A percentile compares a stretch with the other conserved stretches of the same genome.
phyloP scores from a whole-genome alignment of 805 yeast genomes.

The Metschnikowia lachancei region DNA sequence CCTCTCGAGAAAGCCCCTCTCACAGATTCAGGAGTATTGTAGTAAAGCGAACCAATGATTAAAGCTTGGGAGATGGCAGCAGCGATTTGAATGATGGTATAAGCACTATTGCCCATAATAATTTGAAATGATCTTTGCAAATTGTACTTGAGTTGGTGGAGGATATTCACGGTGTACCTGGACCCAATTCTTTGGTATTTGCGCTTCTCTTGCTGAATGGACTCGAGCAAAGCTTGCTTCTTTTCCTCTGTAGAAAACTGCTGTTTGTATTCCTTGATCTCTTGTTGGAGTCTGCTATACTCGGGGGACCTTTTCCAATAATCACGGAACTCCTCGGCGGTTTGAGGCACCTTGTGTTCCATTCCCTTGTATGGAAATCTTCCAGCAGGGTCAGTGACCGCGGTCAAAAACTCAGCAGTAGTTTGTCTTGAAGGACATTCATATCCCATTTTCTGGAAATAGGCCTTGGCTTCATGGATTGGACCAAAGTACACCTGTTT shows the following conservation, averaged over 20 bases:
- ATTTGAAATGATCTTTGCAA: slow-evolving; percentile 53
- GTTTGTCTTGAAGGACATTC: slow-evolving; percentile 62
- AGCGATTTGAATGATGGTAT: slow-evolving; percentile 41
- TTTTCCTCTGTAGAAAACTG: slow-evolving; percentile 9
- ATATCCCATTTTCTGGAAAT: slow-evolving; percentile 65
- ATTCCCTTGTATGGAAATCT: slow-evolving; percentile 48
- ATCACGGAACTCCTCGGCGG: slow-evolving; percentile 59
- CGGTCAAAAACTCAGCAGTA: slow-evolving; percentile 68
- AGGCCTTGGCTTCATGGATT: slow-evolving; percentile 48
- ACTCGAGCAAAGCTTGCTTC: slow-evolving; percentile 30
- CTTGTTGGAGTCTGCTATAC: slow-evolving; percentile 20
- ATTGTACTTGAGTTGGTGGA: slow-evolving; percentile 49
- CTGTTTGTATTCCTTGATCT: slow-evolving; percentile 20
- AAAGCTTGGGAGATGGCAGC: slow-evolving; percentile 58
- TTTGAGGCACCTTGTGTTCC: slow-evolving; percentile 54
- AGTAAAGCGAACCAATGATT: slow-evolving; percentile 62
- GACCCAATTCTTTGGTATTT: slow-evolving; percentile 38
- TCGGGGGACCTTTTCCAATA: slow-evolving; percentile 54
- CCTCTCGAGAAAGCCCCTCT: slow-evolving; percentile 62
- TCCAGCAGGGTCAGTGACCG: slow-evolving; percentile 66
- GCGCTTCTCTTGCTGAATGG: slow-evolving; percentile 38
- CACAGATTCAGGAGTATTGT: slow-evolving; percentile 48
- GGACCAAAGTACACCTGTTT: slow-evolving; percentile 67
- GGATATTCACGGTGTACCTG: slow-evolving; percentile 43
- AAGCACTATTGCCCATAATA: slow-evolving; percentile 54